Evolutionary conservation across 129 eudicot species (phyloP).

Genomic region (Flaveria linearis): DNA sequence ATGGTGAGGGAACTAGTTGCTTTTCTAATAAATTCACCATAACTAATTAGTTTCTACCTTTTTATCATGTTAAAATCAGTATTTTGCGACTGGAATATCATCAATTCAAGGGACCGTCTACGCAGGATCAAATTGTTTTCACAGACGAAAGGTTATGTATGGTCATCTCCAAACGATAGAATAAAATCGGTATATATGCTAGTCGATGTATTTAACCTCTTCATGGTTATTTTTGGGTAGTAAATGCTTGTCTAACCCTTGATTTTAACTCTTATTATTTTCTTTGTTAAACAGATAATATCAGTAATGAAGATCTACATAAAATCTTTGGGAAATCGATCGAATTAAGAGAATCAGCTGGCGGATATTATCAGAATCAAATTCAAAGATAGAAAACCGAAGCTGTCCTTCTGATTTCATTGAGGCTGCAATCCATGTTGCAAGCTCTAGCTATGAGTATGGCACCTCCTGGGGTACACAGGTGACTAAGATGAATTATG

Average conservation of each 20-base stretch:
- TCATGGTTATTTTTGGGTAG: background rate
- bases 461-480: constrained; percentile 60
- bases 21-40: background rate
- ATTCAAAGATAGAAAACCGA: background rate
- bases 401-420: constrained; percentile 30
- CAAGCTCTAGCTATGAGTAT: constrained; percentile 52
- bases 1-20: background rate
- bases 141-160: constrained; percentile 57
- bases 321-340: constrained; percentile 44
- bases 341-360: constrained; percentile 43
- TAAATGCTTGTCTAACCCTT: constrained; percentile 6
- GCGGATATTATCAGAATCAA: constrained; percentile 29
- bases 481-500: constrained; percentile 29
- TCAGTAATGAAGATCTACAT: constrained; percentile 31
- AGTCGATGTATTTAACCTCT: background rate
- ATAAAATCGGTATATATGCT: constrained; percentile 29
- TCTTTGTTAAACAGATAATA: constrained; percentile 21
- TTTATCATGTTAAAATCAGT: constrained; percentile 25
- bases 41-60: background rate
- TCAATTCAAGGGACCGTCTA: constrained; percentile 53
- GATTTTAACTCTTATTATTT: background rate
- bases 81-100: constrained; percentile 29
- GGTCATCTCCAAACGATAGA: constrained; percentile 47
- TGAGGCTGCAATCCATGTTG: constrained; percentile 46
- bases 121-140: constrained; percentile 56